Evolutionary conservation across 1,284 basidiomycete species (phyloP).

Genomic region (Phylloboletellus chloephorus): DNA sequence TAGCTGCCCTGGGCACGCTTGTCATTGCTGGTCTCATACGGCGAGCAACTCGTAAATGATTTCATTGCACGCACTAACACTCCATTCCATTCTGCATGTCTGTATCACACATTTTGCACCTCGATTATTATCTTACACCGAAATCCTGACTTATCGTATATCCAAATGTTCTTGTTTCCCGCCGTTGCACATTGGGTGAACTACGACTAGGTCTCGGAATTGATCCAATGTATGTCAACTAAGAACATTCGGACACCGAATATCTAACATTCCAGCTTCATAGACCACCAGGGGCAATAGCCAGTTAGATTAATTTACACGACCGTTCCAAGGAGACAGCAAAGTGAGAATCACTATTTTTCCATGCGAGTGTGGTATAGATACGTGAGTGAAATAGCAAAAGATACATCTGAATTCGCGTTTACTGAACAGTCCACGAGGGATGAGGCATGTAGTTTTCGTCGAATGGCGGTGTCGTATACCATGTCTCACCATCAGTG

Average conservation of each 20-base stretch:
- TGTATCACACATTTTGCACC: constrained; percentile 12
- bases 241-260: neutral
- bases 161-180: constrained; percentile 15
- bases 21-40: constrained; percentile 80
- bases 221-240: constrained; percentile 5
- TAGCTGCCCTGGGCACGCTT: constrained; percentile 81
- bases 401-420: constrained; percentile 25
- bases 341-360: constrained; percentile 20
- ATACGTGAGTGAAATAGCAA: constrained; percentile 25
- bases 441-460: constrained; percentile 7
- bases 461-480: neutral
- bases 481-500: constrained; percentile 5
- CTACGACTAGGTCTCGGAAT: constrained; percentile 13
- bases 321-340: constrained; percentile 14
- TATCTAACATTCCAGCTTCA: constrained; percentile 3
- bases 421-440: constrained; percentile 16
- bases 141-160: constrained; percentile 29
- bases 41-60: constrained; percentile 73
- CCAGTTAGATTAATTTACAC: constrained; percentile 33
- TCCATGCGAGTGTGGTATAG: constrained; percentile 29
- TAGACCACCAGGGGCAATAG: constrained; percentile 7
- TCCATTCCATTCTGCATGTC: constrained; percentile 12
- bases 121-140: constrained; percentile 12
- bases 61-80: constrained; percentile 12
- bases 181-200: constrained; percentile 5